These are phyloP conservation scores for Galerina marginata DNA, from an alignment of 768 basidiomycete genomes.

Conservation along the genomic window DNA sequence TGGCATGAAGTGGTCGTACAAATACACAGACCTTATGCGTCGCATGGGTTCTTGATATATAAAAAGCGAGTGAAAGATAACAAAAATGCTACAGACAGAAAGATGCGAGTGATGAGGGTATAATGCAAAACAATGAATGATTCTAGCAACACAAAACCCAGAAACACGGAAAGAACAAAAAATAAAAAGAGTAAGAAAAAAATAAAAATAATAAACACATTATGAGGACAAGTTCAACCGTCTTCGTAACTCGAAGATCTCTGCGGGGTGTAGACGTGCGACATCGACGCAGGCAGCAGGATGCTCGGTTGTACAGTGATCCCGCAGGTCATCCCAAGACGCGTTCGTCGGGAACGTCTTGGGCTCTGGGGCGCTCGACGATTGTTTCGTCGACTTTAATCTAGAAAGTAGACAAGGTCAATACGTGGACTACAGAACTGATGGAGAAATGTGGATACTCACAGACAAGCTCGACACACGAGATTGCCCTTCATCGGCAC, in stretches of 20 bases:
- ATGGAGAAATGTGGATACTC: constrained; percentile 20
- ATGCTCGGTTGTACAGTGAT: constrained; percentile 39
- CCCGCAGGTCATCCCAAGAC: constrained; percentile 41
- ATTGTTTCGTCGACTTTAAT: constrained; percentile 15
- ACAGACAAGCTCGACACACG: constrained; percentile 46
- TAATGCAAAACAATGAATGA: no score
- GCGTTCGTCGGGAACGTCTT: constrained; percentile 33
- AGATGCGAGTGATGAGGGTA: no score
- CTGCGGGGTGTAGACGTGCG: constrained; percentile 36
- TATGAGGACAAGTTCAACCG: constrained; percentile 22
- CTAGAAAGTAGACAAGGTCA: not conserved
- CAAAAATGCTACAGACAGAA: no score
- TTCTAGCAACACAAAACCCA: not conserved
- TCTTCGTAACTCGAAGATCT: constrained; percentile 39
- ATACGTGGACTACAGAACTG: not conserved
- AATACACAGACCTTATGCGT: no score
- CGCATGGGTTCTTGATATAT: no score
- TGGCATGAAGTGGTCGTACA: no score
- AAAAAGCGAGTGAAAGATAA: no score
- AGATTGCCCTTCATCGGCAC: constrained; percentile 31
- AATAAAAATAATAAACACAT: not conserved
- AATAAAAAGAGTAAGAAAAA: not conserved
- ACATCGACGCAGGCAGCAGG: constrained; percentile 42
- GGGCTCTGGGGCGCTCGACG: constrained; percentile 12
- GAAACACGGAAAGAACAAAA: not conserved